These are phyloP conservation scores for Pseudoturritis turrita DNA, from an alignment of 345 rosid species.

Conservation along the genomic window DNA sequence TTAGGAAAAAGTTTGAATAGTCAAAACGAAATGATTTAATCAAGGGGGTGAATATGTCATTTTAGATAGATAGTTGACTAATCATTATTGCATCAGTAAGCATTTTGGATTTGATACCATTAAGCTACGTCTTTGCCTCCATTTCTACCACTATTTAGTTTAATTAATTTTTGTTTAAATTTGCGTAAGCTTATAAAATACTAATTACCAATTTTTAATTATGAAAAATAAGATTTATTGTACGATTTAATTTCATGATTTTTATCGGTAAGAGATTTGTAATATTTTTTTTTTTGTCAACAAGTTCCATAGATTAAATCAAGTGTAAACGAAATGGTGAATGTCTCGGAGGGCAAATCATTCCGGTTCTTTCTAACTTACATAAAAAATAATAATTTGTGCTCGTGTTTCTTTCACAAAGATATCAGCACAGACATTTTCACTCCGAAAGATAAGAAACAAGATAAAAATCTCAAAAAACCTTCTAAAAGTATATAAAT, in stretches of 20 bases:
- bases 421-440: no score
- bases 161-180: neutral
- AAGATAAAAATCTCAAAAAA: no score
- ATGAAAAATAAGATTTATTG: neutral
- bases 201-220: neutral
- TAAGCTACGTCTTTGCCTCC: neutral
- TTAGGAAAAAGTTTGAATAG: constrained; percentile 12
- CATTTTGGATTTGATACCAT: constrained; percentile 19
- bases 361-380: no score
- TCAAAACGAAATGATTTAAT: constrained; percentile 8
- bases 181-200: neutral
- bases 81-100: constrained; percentile 21
- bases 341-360: no score
- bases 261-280: neutral
- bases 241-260: neutral
- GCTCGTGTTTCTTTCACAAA: no score
- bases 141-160: neutral
- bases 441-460: no score
- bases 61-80: constrained; percentile 20
- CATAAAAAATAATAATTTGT: no score
- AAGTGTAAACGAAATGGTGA: no score
- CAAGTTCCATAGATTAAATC: no score
- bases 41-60: constrained; percentile 24
- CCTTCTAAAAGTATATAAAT: no score
- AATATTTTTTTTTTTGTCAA: no score